Evolutionary conservation across 441 rosid genomes (phyloP).

Genomic region (Flueggea neowawraea): DNA sequence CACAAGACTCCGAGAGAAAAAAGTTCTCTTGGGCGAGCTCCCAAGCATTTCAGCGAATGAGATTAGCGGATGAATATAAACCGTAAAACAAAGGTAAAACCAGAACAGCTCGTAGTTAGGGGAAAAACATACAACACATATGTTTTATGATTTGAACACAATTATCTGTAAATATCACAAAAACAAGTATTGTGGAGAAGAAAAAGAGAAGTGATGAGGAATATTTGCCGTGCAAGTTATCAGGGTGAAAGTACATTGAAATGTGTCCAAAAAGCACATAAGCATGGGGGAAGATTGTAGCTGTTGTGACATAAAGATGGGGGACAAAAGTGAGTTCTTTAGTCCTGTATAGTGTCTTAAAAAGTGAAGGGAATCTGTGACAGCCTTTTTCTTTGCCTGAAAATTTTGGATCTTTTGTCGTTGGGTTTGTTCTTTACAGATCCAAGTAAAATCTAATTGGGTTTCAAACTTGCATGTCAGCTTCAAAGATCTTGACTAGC

Average conservation of each 20-base stretch:
- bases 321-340: constrained; percentile 24
- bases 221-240: constrained; percentile 31
- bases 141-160: no score
- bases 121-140: no score
- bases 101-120: no score
- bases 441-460: constrained; percentile 2
- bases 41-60: no score
- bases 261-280: constrained; percentile 12
- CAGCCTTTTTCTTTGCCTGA: constrained; percentile 2
- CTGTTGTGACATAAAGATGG: constrained; percentile 13
- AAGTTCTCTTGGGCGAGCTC: no score
- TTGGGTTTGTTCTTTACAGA: constrained; percentile 16
- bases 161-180: no score
- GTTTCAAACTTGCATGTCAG: constrained; percentile 17
- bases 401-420: constrained; percentile 18
- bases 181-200: background rate
- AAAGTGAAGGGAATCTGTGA: constrained; percentile 24
- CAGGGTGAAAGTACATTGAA: constrained; percentile 14
- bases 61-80: no score
- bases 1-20: no score
- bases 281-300: background rate
- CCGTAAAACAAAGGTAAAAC: no score
- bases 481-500: constrained; percentile 16
- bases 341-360: constrained; percentile 18
- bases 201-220: constrained; percentile 2